Conservation (phyloP, 176 grass and related monocot species). For the Carex myosuroides region DNA sequence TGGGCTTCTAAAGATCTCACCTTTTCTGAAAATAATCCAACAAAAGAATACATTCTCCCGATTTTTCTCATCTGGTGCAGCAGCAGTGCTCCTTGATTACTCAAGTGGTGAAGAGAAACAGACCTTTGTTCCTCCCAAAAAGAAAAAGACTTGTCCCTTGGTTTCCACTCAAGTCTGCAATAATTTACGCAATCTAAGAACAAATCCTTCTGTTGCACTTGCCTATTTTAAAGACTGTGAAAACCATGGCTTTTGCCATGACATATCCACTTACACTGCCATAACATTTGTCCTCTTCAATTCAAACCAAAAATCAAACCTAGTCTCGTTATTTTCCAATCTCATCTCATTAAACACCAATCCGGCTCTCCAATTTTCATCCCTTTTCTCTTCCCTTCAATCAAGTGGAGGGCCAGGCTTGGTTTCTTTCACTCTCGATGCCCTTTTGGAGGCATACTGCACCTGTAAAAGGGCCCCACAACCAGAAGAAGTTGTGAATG, state of each 20-base stretch:
- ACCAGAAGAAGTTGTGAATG: constrained; percentile 6
- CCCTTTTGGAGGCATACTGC: constrained; percentile 45
- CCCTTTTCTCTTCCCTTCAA: constrained; percentile 28
- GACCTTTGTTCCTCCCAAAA: not conserved
- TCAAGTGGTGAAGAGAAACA: constrained; percentile 47
- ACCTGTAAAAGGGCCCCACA: constrained; percentile 10
- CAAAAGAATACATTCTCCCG: not conserved
- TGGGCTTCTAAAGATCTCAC: not conserved
- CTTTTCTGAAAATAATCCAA: not conserved
- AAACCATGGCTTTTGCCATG: constrained; percentile 46
- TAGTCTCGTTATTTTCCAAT: constrained; percentile 42
- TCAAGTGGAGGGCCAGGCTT: not conserved
- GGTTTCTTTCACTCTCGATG: constrained; percentile 29
- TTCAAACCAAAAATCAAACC: constrained; percentile 24
- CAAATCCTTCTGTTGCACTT: constrained; percentile 34
- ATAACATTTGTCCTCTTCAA: constrained; percentile 40
- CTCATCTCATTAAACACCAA: constrained; percentile 22
- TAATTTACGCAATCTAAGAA: constrained; percentile 34
- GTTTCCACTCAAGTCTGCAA: constrained; percentile 30
- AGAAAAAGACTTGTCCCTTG: not conserved
- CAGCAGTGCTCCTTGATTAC: constrained; percentile 4
- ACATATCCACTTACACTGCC: constrained; percentile 40
- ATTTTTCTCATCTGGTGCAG: constrained; percentile 8
- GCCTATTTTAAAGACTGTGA: constrained; percentile 52
- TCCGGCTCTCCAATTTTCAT: constrained; percentile 17